These are phyloP conservation scores for Phytophthora citricola DNA, from an alignment of 352 stramenopile species.

Conservation along the genomic window DNA sequence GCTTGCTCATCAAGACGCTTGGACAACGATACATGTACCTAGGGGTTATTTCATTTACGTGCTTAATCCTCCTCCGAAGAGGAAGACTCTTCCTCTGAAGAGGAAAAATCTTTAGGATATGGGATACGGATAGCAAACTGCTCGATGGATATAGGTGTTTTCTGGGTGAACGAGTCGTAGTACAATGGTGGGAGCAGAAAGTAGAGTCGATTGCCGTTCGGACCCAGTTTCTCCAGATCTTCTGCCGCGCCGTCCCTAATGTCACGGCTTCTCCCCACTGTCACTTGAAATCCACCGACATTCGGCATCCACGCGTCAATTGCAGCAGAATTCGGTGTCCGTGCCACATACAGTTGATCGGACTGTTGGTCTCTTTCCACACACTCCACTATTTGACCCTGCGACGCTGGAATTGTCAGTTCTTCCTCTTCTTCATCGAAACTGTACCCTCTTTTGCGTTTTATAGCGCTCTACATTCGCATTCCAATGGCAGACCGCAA, in stretches of 20 bases:
- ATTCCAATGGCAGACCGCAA: neutral
- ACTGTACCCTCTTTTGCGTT: constrained; percentile 22
- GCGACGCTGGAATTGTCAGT: too few relatives aligned
- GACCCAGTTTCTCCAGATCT: constrained; percentile 39
- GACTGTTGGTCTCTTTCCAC: constrained; percentile 17
- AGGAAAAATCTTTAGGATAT: constrained; percentile 25
- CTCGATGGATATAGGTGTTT: constrained; percentile 1
- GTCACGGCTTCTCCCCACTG: constrained; percentile 31
- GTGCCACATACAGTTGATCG: constrained; percentile 32
- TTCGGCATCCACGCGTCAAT: constrained; percentile 44
- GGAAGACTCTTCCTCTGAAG: too few relatives aligned
- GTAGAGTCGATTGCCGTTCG: constrained; percentile 39
- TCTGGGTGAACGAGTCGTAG: constrained; percentile 43
- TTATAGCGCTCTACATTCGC: constrained; percentile 7
- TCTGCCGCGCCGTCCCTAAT: constrained; percentile 33
- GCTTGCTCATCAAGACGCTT: neutral
- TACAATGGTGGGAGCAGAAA: constrained; percentile 44
- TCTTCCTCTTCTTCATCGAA: too few relatives aligned
- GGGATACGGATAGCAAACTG: constrained; percentile 16
- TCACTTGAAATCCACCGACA: constrained; percentile 42
- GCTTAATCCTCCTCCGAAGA: too few relatives aligned
- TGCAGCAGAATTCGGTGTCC: constrained; percentile 28
- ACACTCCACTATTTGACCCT: too few relatives aligned
- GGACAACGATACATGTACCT: too few relatives aligned
- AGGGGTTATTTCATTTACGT: too few relatives aligned